phyloP scores from a whole-genome alignment of 2,329 filamentous ascomycete species.

The Camillea tinctor region DNA sequence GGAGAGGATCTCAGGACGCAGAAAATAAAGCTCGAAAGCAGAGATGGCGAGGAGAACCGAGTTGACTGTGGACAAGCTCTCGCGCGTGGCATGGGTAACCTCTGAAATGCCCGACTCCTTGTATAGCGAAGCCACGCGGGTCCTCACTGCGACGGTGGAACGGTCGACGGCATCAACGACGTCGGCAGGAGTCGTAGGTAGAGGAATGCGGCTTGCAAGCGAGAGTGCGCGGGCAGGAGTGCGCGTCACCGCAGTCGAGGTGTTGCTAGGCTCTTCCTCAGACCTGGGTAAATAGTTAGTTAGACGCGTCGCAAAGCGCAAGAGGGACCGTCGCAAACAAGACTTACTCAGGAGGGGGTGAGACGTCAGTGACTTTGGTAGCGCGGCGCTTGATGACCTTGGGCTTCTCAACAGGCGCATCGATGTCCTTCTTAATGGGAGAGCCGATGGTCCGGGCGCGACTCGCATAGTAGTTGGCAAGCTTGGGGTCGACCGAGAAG shows the following conservation, averaged over 20 bases:
- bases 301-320: slow-evolving; percentile 68
- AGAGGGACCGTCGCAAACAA: slow-evolving; percentile 57
- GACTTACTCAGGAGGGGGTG: slow-evolving; percentile 67
- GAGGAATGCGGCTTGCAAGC: slow-evolving; percentile 61
- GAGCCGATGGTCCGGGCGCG: slow-evolving; percentile 60
- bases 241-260: slow-evolving; percentile 46
- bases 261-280: slow-evolving; percentile 34
- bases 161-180: slow-evolving; percentile 76
- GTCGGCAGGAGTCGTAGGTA: slow-evolving; percentile 77
- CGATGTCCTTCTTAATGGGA: slow-evolving; percentile 40
- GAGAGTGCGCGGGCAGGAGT: slow-evolving; percentile 53
- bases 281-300: slow-evolving; percentile 52
- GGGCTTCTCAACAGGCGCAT: slow-evolving; percentile 24
- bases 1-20: slow-evolving; percentile 70
- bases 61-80: slow-evolving; percentile 68
- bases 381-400: slow-evolving; percentile 31
- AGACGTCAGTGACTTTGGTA: slow-evolving; percentile 50
- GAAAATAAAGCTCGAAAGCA: slow-evolving; percentile 66
- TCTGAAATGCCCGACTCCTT: slow-evolving; percentile 66
- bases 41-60: slow-evolving; percentile 69
- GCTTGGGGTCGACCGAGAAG: slow-evolving; percentile 61
- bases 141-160: slow-evolving; percentile 64
- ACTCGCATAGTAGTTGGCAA: slow-evolving; percentile 74
- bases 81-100: slow-evolving; percentile 63
- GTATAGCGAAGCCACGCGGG: slow-evolving; percentile 63